Evolutionary conservation across 495 filamentous ascomycete genomes (phyloP).

Genomic region (Annulohypoxylon stygium): DNA sequence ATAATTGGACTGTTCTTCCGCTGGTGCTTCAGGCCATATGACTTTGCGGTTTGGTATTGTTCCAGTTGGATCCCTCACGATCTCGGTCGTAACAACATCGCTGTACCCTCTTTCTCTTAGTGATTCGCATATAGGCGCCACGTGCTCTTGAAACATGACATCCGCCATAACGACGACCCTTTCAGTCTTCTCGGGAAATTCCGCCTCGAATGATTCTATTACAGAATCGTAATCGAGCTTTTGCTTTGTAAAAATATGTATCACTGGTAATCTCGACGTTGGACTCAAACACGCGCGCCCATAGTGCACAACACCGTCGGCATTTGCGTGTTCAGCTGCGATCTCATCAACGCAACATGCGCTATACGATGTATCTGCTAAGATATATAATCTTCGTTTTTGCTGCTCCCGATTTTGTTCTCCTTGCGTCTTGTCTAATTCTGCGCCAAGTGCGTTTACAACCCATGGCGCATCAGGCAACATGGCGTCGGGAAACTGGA

Average conservation of each 20-base stretch:
- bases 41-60: constrained; percentile 84
- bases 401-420: constrained; percentile 24
- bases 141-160: constrained; percentile 82
- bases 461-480: constrained; percentile 86
- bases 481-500: constrained; percentile 96
- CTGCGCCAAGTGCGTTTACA: constrained; percentile 73
- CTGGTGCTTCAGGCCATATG: constrained; percentile 9
- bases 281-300: constrained; percentile 93
- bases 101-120: constrained; percentile 70
- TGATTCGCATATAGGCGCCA: constrained; percentile 56
- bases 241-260: constrained; percentile 89
- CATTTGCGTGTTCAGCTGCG: constrained; percentile 92
- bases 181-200: constrained; percentile 71
- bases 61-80: constrained; percentile 83
- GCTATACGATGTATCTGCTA: constrained; percentile 97
- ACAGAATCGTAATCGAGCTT: constrained; percentile 70
- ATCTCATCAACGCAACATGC: constrained; percentile 98
- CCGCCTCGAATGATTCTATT: constrained; percentile 72
- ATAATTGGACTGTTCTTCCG: constrained; percentile 27
- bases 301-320: constrained; percentile 95
- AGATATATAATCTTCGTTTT: constrained; percentile 75
- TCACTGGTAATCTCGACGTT: constrained; percentile 86
- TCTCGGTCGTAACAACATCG: constrained; percentile 74
- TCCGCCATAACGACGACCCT: constrained; percentile 90
- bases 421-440: constrained; percentile 61